phyloP scores from a whole-genome alignment of 2,329 filamentous ascomycete genomes.

The Akanthomyces dipterigenus region DNA sequence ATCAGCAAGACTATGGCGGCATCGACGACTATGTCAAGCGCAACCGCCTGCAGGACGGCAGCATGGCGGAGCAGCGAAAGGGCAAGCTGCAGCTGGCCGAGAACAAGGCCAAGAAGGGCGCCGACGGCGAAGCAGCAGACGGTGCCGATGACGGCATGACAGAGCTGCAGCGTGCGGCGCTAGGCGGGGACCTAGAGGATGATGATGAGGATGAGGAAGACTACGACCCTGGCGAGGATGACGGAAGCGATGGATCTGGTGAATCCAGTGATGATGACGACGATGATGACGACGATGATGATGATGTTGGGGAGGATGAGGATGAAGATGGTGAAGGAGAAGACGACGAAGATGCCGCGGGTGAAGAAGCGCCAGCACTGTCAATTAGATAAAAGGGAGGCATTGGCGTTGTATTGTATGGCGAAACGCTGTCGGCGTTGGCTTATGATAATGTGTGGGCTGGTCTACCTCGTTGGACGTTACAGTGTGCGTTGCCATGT shows the following conservation, averaged over 20 bases:
- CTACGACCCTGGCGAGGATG: conserved; percentile 57
- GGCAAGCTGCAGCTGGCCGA: conserved; percentile 57
- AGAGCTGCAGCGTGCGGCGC: conserved; percentile 43
- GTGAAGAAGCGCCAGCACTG: conserved; percentile 13
- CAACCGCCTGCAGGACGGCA: conserved; percentile 57
- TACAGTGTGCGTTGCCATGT: not conserved
- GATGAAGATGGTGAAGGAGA: conserved; percentile 27
- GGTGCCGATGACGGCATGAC: conserved; percentile 34
- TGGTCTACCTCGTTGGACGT: not conserved
- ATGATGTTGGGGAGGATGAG: conserved; percentile 33
- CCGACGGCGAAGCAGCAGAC: conserved; percentile 28
- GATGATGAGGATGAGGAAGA: conserved; percentile 57
- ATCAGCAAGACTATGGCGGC: conserved; percentile 59
- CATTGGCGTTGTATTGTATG: not conserved
- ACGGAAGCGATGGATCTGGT: conserved; percentile 51
- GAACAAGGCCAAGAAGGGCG: conserved; percentile 45
- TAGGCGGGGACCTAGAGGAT: conserved; percentile 51
- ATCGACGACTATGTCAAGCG: conserved; percentile 59
- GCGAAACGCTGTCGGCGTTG: not conserved
- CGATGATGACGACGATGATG: conserved; percentile 44
- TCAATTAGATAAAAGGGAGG: conserved; percentile 2
- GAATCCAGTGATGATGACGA: conserved; percentile 44
- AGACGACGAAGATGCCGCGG: conserved; percentile 21
- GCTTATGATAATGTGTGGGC: not conserved
- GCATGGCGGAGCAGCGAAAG: conserved; percentile 61